Percentiles rank a stretch among this genome's conserved stretches.
Conservation (phyloP, 2,329 filamentous ascomycete genomes). For the Microdochium bolleyi region DNA sequence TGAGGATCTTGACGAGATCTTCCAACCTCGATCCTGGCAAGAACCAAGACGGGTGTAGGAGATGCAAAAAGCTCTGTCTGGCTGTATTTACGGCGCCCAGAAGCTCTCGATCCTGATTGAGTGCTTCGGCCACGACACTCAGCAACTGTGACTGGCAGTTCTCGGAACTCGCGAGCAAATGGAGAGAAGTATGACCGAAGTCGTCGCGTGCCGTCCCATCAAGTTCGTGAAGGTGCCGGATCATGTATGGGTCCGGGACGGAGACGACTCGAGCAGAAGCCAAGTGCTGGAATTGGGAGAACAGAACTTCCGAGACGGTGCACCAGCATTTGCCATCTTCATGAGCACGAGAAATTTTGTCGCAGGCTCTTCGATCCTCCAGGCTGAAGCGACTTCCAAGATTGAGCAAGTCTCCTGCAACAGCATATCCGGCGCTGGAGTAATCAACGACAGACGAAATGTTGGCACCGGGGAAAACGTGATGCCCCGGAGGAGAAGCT, state of each 20-base stretch:
- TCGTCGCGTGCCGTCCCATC: slow-evolving; percentile 30
- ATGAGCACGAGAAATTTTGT: slow-evolving; percentile 16
- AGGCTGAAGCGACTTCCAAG: slow-evolving; percentile 9
- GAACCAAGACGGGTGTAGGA: slow-evolving; percentile 21
- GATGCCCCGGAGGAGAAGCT: slow-evolving; percentile 5
- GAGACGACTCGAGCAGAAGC: background rate
- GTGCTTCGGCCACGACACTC: background rate
- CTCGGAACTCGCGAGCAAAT: slow-evolving; percentile 22
- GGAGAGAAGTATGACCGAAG: slow-evolving; percentile 46
- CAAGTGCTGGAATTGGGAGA: background rate
- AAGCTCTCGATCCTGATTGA: background rate
- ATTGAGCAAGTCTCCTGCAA: slow-evolving; percentile 43
- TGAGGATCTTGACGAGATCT: slow-evolving; percentile 12
- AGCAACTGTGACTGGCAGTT: background rate
- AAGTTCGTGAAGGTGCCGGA: slow-evolving; percentile 17
- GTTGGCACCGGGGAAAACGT: background rate
- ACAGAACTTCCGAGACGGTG: slow-evolving; percentile 5
- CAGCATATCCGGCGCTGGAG: slow-evolving; percentile 17
- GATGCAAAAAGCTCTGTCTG: slow-evolving; percentile 21
- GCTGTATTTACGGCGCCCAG: slow-evolving; percentile 17
- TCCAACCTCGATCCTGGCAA: slow-evolving; percentile 11
- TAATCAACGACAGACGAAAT: slow-evolving; percentile 14
- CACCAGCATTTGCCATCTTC: slow-evolving; percentile 22
- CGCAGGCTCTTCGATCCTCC: slow-evolving; percentile 1
- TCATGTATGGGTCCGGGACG: slow-evolving; percentile 16